Percentiles rank a stretch among this genome's conserved stretches.
Evolutionary conservation across 495 filamentous ascomycete genomes (phyloP).

Genomic region (Thozetella sp.): DNA sequence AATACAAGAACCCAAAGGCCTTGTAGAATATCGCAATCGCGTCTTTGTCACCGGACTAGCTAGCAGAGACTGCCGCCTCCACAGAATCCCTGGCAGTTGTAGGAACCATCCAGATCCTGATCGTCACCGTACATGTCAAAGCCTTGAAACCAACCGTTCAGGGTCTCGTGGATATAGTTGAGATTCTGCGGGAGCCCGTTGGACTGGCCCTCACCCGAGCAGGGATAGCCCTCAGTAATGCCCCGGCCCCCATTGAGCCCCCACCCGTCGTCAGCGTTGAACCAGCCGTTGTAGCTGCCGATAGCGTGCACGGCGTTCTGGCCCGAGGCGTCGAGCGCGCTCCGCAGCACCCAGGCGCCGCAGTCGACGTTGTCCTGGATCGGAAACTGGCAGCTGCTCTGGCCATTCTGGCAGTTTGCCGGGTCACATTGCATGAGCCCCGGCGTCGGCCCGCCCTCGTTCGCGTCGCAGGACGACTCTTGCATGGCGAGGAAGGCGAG

Average conservation of each 20-base stretch:
- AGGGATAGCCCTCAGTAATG: slow-evolving; percentile 30
- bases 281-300: slow-evolving; percentile 35
- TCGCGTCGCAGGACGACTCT: slow-evolving; percentile 35
- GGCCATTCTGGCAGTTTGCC: slow-evolving; percentile 33
- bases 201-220: slow-evolving; percentile 25
- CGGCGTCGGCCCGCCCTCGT: slow-evolving; percentile 30
- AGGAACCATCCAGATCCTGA: not conserved
- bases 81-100: slow-evolving; percentile 8
- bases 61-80: not conserved
- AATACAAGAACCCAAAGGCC: too few species aligned
- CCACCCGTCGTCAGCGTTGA: slow-evolving; percentile 14
- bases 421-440: slow-evolving; percentile 38
- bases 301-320: slow-evolving; percentile 32
- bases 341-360: slow-evolving; percentile 27
- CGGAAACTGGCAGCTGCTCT: slow-evolving; percentile 22
- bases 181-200: slow-evolving; percentile 31
- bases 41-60: too few species aligned
- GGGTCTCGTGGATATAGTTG: slow-evolving; percentile 30
- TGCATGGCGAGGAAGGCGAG: slow-evolving; percentile 37
- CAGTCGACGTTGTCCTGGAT: slow-evolving; percentile 36
- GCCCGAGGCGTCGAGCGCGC: slow-evolving; percentile 17
- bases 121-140: slow-evolving; percentile 22
- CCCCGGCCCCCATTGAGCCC: slow-evolving; percentile 17
- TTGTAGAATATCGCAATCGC: too few species aligned
- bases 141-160: slow-evolving; percentile 34